phyloP scores from a whole-genome alignment of 345 rosid genomes.

The Dipteronia dyeriana region DNA sequence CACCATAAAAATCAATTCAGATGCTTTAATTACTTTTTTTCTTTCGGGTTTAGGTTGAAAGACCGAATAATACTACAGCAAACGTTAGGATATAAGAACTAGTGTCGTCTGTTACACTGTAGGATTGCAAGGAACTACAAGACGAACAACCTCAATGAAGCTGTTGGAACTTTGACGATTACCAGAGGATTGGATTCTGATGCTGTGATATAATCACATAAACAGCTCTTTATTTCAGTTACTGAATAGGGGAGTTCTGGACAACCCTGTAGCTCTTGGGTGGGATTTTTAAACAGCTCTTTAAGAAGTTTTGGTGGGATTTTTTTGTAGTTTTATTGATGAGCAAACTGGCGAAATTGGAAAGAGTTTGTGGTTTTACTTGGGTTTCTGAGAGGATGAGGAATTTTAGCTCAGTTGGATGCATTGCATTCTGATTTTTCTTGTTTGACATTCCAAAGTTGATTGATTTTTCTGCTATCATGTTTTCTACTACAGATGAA shows the following conservation, averaged over 20 bases:
- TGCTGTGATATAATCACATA: background rate
- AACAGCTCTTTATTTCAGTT: background rate
- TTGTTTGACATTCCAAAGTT: background rate
- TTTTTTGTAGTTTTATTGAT: background rate
- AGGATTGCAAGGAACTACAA: background rate
- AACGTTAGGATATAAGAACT: background rate
- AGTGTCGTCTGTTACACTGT: background rate
- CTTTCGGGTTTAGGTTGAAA: background rate
- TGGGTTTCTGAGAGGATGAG: background rate
- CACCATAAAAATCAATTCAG: too few relatives aligned
- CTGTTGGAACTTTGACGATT: too few relatives aligned
- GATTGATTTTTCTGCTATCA: conserved; percentile 16
- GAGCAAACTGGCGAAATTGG: background rate
- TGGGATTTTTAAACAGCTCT: too few relatives aligned
- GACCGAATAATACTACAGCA: background rate
- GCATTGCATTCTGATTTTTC: background rate
- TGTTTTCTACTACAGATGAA: conserved; percentile 50
- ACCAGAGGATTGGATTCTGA: background rate
- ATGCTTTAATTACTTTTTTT: background rate
- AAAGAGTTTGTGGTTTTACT: background rate
- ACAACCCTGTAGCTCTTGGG: too few relatives aligned
- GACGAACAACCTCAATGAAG: background rate
- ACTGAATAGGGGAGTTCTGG: background rate
- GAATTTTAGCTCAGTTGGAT: background rate
- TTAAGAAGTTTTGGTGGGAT: background rate